phyloP scores from a whole-genome alignment of 495 filamentous ascomycete species.

The Extremus antarcticus region DNA sequence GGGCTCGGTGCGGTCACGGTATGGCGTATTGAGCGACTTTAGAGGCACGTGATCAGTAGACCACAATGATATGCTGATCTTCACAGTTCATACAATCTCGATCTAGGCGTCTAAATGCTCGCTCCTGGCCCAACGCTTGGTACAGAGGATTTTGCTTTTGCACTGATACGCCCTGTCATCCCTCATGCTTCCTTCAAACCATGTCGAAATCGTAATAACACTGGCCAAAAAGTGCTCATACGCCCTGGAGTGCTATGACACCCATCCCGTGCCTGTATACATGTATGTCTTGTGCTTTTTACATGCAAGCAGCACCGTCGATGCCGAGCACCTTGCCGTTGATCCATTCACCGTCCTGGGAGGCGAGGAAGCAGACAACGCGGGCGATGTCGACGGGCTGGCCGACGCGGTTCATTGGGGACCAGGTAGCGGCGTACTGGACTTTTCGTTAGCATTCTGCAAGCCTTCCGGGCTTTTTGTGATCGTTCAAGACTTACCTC shows the following conservation, averaged over 20 bases:
- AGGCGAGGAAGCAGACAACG: conserved; percentile 53
- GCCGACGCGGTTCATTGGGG: conserved; percentile 49
- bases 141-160: neutral
- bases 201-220: too few relatives aligned
- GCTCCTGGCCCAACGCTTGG: neutral
- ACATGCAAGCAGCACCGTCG: conserved; percentile 28
- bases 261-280: neutral
- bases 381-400: conserved; percentile 55
- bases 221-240: neutral
- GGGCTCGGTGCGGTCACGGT: too few relatives aligned
- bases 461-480: neutral
- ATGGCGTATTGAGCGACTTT: too few relatives aligned
- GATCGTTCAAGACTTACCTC: conserved; percentile 19
- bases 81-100: neutral
- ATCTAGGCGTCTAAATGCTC: neutral
- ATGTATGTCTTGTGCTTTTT: conserved; percentile 9
- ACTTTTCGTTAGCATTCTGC: neutral
- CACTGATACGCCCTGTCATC: neutral
- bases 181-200: neutral
- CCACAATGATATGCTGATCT: too few relatives aligned
- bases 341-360: conserved; percentile 55
- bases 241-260: neutral
- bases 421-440: conserved; percentile 43
- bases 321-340: conserved; percentile 48
- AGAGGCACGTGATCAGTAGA: too few relatives aligned